Percentiles rank a stretch among this genome's conserved stretches.
phyloP scores from a whole-genome alignment of 305 asterid genomes.

The Euphrasia arctica region DNA sequence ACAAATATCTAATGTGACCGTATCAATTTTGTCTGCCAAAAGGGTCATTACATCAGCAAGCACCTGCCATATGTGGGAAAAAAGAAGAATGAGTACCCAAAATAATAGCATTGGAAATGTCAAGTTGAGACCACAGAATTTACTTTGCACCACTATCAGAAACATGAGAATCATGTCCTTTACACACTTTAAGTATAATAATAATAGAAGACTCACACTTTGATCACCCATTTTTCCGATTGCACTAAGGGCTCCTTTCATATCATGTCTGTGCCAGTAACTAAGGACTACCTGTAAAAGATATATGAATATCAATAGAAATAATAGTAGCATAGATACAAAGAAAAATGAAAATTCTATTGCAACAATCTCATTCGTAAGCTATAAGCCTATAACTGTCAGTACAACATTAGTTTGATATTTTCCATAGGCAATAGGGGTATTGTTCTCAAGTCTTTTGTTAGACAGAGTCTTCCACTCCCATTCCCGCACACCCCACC shows the following conservation, averaged over 20 bases:
- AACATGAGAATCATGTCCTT: slow-evolving; percentile 2
- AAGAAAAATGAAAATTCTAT: not conserved
- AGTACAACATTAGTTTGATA: no score
- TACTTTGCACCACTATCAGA: slow-evolving; percentile 15
- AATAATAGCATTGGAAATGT: slow-evolving; percentile 19
- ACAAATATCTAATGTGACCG: slow-evolving; percentile 78
- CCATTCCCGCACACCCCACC: no score
- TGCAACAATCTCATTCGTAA: not conserved
- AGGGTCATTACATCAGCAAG: slow-evolving; percentile 84
- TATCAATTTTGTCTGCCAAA: slow-evolving; percentile 67
- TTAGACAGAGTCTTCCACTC: no score
- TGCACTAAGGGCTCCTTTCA: slow-evolving; percentile 76
- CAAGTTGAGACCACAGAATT: slow-evolving; percentile 23
- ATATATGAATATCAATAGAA: slow-evolving; percentile 12
- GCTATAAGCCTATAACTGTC: no score
- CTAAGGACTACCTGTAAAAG: slow-evolving; percentile 60
- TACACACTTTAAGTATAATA: slow-evolving; percentile 22
- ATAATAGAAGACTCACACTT: slow-evolving; percentile 54
- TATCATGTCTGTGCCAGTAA: slow-evolving; percentile 86
- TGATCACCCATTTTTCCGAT: slow-evolving; percentile 78
- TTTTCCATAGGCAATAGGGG: no score
- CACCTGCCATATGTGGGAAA: slow-evolving; percentile 57
- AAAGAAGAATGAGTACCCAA: slow-evolving; percentile 18
- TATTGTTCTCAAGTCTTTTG: no score
- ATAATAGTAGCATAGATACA: not conserved